phyloP scores from a whole-genome alignment of 1,139 yeast species.

The Diutina rugosa region DNA sequence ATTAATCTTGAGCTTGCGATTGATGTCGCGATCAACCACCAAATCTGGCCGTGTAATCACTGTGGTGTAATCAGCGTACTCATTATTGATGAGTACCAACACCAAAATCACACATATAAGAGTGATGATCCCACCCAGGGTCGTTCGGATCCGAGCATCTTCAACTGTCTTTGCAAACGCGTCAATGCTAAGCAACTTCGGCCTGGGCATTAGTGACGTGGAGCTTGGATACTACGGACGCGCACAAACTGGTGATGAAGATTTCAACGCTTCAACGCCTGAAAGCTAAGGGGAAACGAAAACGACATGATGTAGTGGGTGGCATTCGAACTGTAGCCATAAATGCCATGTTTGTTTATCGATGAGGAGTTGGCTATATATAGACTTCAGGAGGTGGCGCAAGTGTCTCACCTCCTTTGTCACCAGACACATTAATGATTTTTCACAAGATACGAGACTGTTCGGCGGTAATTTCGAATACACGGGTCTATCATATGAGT shows the following conservation, averaged over 20 bases:
- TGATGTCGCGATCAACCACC: conserved; percentile 78
- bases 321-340: not conserved
- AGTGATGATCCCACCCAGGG: conserved; percentile 85
- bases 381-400: not conserved
- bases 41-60: conserved; percentile 67
- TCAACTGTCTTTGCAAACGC: conserved; percentile 92
- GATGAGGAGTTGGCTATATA: not conserved
- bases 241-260: not conserved
- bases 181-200: conserved; percentile 55
- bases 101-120: conserved; percentile 54
- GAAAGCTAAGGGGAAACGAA: not conserved
- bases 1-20: conserved; percentile 63
- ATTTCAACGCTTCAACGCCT: not conserved
- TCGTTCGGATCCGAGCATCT: conserved; percentile 79
- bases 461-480: too few relatives aligned
- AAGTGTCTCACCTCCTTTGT: not conserved
- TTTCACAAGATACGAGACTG: not conserved
- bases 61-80: conserved; percentile 61
- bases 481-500: too few relatives aligned
- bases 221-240: not conserved
- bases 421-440: not conserved
- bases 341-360: not conserved
- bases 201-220: conserved; percentile 12
- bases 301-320: not conserved
- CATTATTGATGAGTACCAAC: conserved; percentile 51